phyloP scores from a whole-genome alignment of 352 stramenopile species.

The Globisporangium nodosum region DNA sequence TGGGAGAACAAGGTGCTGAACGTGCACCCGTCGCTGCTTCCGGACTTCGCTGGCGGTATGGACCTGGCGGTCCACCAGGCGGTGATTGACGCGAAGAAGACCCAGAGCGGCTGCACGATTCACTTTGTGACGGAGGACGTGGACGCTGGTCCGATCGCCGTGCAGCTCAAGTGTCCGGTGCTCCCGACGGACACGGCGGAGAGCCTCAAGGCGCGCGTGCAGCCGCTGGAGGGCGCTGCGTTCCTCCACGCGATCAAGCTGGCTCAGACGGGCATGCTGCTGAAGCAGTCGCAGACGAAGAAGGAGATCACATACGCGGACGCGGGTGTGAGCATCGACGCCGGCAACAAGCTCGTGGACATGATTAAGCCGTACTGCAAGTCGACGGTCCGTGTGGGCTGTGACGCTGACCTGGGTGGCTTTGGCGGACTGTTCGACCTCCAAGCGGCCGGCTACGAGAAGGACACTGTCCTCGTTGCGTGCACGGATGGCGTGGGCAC shows the following conservation, averaged over 20 bases:
- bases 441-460: conserved; percentile 93
- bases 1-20: conserved; percentile 97
- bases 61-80: conserved; percentile 98
- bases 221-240: conserved; percentile 94
- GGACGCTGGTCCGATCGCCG: conserved; percentile 96
- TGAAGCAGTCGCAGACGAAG: conserved; percentile 55
- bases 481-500: conserved; percentile 98
- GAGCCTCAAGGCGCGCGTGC: conserved; percentile 95
- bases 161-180: conserved; percentile 94
- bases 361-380: conserved; percentile 99
- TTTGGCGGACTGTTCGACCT: conserved; percentile 99
- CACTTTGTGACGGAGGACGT: conserved; percentile 98
- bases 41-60: conserved; percentile 99
- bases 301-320: conserved; percentile 96
- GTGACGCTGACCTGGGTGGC: conserved; percentile 95
- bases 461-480: conserved; percentile 96
- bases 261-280: conserved; percentile 61
- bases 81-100: conserved; percentile 95
- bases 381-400: conserved; percentile 92
- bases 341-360: conserved; percentile 94
- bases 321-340: conserved; percentile 98
- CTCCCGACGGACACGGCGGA: conserved; percentile 90
- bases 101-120: conserved; percentile 96
- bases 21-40: conserved; percentile 98
- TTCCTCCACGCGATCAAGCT: conserved; percentile 86